Evolutionary conservation across 805 yeast species (phyloP).

Genomic region (Saturnispora gosingensis): DNA sequence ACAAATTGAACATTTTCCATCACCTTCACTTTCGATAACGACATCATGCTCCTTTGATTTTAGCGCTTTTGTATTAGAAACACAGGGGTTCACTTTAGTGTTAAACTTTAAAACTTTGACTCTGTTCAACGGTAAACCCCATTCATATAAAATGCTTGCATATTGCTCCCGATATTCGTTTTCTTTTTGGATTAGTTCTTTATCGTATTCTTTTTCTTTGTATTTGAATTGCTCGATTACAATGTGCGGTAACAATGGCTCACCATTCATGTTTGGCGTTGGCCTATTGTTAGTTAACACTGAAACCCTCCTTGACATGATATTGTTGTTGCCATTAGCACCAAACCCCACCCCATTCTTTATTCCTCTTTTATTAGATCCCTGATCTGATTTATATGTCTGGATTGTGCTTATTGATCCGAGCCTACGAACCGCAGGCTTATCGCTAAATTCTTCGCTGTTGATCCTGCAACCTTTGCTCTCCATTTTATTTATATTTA

Average conservation of each 20-base stretch:
- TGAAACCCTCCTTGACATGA: neutral
- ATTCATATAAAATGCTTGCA: constrained; percentile 63
- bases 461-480: neutral
- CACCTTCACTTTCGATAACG: constrained; percentile 21
- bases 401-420: neutral
- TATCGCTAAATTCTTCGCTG: neutral
- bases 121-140: constrained; percentile 80
- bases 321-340: neutral
- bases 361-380: neutral
- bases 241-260: neutral
- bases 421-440: neutral
- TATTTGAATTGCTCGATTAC: constrained; percentile 34
- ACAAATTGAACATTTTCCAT: constrained; percentile 7
- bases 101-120: constrained; percentile 71
- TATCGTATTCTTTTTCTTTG: constrained; percentile 33
- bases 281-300: neutral
- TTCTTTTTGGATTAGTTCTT: constrained; percentile 24
- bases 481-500: constrained; percentile 18
- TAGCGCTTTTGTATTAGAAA: constrained; percentile 34
- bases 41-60: constrained; percentile 21
- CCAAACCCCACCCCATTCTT: neutral
- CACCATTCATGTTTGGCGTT: neutral
- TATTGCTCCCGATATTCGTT: constrained; percentile 50
- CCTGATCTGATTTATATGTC: neutral
- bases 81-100: constrained; percentile 17